Conservation (phyloP, 108 stramenopile genomes). For the Nitzschia sp. region DNA sequence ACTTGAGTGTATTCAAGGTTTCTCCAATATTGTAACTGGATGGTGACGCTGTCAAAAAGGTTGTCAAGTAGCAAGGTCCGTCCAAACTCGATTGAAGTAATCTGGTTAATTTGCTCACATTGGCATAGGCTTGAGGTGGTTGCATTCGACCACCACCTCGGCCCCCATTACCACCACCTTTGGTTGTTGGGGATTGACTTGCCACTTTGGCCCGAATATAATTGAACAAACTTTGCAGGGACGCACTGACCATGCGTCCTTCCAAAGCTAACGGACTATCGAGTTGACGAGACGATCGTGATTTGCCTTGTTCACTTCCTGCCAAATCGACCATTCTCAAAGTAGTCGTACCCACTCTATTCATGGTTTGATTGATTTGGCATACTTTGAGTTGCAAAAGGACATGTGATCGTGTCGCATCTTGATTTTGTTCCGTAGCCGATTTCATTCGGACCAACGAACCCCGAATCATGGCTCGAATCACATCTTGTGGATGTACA, state of each 20-base stretch:
- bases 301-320: slow-evolving; percentile 73
- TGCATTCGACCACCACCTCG: not conserved
- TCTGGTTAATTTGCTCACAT: slow-evolving; percentile 79
- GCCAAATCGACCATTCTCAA: slow-evolving; percentile 87
- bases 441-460: slow-evolving; percentile 11
- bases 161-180: not conserved
- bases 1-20: slow-evolving; percentile 78
- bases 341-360: slow-evolving; percentile 34
- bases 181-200: slow-evolving; percentile 29
- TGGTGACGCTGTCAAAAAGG: slow-evolving; percentile 84
- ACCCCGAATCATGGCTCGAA: slow-evolving; percentile 52
- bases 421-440: slow-evolving; percentile 75
- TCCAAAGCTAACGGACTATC: slow-evolving; percentile 64
- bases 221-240: slow-evolving; percentile 70
- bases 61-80: slow-evolving; percentile 76
- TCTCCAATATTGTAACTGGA: slow-evolving; percentile 78
- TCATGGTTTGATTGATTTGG: slow-evolving; percentile 49
- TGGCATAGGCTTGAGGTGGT: not conserved
- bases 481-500: slow-evolving; percentile 63
- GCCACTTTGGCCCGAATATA: slow-evolving; percentile 68
- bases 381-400: slow-evolving; percentile 71
- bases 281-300: slow-evolving; percentile 28
- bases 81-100: slow-evolving; percentile 82
- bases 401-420: slow-evolving; percentile 82
- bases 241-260: slow-evolving; percentile 79